phyloP scores from a whole-genome alignment of 2,329 filamentous ascomycete species.

The Ceratocystis destructans region DNA sequence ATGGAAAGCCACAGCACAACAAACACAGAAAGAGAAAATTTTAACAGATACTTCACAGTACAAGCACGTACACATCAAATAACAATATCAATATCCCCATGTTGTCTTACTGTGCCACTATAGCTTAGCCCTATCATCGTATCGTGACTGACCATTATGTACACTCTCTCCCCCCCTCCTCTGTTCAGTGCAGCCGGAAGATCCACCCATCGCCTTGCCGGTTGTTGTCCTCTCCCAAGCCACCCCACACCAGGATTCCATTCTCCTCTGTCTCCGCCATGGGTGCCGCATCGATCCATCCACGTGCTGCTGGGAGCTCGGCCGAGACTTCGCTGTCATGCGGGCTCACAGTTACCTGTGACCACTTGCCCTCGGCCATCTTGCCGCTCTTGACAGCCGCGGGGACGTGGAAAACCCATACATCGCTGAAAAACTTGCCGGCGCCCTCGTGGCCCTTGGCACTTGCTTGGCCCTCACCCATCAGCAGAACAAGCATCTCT shows the following conservation, averaged over 20 bases:
- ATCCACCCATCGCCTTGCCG: constrained; percentile 51
- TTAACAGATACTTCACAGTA: constrained; percentile 17
- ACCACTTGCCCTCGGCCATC: constrained; percentile 47
- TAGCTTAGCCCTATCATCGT: neutral
- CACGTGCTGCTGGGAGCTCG: constrained; percentile 38
- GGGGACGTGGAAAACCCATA: constrained; percentile 50
- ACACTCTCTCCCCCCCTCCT: too few species aligned
- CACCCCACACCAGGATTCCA: constrained; percentile 48
- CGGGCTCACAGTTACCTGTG: constrained; percentile 33
- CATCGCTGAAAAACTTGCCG: constrained; percentile 43
- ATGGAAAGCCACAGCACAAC: constrained; percentile 13
- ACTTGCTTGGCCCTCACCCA: constrained; percentile 43
- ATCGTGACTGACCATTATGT: neutral
- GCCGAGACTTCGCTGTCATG: constrained; percentile 40
- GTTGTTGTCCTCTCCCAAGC: constrained; percentile 37
- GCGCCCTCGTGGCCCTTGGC: constrained; percentile 36
- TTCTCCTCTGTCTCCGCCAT: constrained; percentile 47
- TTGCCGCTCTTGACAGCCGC: constrained; percentile 34
- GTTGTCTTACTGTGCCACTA: neutral
- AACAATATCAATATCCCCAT: neutral
- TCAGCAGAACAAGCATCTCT: constrained; percentile 48
- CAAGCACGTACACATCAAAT: constrained; percentile 4
- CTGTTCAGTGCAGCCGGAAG: constrained; percentile 35
- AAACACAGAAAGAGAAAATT: constrained; percentile 13
- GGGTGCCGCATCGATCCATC: constrained; percentile 43